These are phyloP conservation scores for Fusarium equiseti DNA, from an alignment of 2,329 filamentous ascomycete species.

Conservation along the genomic window DNA sequence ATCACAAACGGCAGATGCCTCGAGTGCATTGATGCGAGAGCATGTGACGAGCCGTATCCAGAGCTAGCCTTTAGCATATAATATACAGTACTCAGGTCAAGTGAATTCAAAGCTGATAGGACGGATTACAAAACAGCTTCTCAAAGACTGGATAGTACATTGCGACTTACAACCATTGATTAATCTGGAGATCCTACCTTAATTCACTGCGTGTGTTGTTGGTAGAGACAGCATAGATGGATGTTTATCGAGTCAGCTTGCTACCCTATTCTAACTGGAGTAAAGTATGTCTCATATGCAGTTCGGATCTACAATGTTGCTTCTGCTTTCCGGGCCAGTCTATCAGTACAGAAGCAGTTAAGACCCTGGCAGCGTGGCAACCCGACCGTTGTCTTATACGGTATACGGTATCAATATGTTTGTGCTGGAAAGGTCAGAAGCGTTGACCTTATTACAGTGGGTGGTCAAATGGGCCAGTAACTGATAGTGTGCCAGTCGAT, in stretches of 20 bases:
- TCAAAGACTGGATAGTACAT: neutral
- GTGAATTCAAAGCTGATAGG: neutral
- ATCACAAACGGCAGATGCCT: neutral
- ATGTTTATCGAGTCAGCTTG: neutral
- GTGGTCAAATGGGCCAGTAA: neutral
- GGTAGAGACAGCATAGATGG: neutral
- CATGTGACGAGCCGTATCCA: constrained; percentile 28
- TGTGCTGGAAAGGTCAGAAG: neutral
- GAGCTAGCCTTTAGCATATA: neutral
- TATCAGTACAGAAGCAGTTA: neutral
- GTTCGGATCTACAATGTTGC: constrained; percentile 1
- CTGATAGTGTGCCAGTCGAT: neutral
- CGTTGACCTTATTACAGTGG: neutral
- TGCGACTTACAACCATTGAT: neutral
- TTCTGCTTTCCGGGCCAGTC: constrained; percentile 13
- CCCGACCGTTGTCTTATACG: neutral
- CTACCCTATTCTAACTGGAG: neutral
- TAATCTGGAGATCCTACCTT: neutral
- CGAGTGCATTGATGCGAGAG: constrained; percentile 26
- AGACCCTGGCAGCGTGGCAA: neutral
- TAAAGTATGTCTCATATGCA: neutral
- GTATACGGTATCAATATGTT: neutral
- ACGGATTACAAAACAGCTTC: neutral
- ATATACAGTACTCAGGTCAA: neutral
- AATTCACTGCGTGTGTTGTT: neutral